Evolutionary conservation across 2,329 filamentous ascomycete genomes (phyloP).

Genomic region (Colletotrichum australisinense): DNA sequence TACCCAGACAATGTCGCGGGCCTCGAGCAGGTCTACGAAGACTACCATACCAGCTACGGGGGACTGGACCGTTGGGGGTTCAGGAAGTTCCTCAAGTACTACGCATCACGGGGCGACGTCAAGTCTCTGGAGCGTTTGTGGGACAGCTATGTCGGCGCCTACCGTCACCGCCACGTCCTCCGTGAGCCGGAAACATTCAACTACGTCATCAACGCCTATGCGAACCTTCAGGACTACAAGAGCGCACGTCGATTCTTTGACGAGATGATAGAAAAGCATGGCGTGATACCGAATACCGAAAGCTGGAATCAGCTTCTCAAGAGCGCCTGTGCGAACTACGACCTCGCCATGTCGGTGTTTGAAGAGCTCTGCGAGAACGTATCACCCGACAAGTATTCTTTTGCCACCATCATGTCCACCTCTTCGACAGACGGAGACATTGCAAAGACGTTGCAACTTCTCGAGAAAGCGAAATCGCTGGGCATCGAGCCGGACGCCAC

Average conservation of each 20-base stretch:
- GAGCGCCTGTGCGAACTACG: constrained; percentile 74
- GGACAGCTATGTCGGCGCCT: constrained; percentile 52
- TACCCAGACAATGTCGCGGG: constrained; percentile 51
- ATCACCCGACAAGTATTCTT: constrained; percentile 71
- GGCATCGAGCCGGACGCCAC: constrained; percentile 68
- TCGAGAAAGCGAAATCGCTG: constrained; percentile 71
- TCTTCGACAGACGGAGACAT: constrained; percentile 79
- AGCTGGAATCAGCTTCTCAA: constrained; percentile 85
- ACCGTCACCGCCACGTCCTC: constrained; percentile 45
- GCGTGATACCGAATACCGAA: constrained; percentile 64
- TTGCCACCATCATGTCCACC: constrained; percentile 80
- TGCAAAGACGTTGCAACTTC: constrained; percentile 73
- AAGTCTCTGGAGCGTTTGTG: constrained; percentile 57
- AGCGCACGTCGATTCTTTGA: constrained; percentile 71
- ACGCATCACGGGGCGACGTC: constrained; percentile 61
- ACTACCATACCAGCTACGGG: constrained; percentile 58
- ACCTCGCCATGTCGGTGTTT: constrained; percentile 74
- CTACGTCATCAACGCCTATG: constrained; percentile 78
- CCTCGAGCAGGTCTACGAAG: constrained; percentile 59
- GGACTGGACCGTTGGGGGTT: constrained; percentile 57
- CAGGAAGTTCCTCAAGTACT: constrained; percentile 60
- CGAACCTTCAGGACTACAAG: constrained; percentile 72
- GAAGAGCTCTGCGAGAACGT: constrained; percentile 63
- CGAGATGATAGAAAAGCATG: constrained; percentile 67
- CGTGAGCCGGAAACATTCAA: constrained; percentile 53